Percentiles rank a stretch among this genome's conserved stretches.
phyloP scores from a whole-genome alignment of 306 rosid species.

The Gynostemma pentaphyllum region DNA sequence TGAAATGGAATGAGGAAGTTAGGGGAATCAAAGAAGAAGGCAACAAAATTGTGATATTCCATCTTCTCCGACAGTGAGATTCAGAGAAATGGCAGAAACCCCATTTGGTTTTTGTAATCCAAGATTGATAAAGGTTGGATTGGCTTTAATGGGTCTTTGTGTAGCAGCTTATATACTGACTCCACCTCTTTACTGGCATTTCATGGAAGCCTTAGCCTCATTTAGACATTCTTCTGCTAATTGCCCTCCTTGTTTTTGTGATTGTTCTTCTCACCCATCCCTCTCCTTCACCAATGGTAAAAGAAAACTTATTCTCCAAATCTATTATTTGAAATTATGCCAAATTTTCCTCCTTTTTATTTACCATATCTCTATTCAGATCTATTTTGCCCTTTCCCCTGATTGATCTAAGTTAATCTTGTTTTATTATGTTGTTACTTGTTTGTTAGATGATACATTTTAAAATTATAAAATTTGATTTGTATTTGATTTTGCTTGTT shows the following conservation, averaged over 20 bases:
- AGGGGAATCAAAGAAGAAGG: background rate
- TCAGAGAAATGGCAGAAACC: slow-evolving; percentile 32
- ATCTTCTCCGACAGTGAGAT: background rate
- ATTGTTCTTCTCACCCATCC: slow-evolving; percentile 75
- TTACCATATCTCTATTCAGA: background rate
- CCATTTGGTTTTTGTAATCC: slow-evolving; percentile 17
- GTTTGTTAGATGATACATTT: background rate
- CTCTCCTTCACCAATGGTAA: slow-evolving; percentile 69
- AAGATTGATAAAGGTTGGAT: slow-evolving; percentile 37
- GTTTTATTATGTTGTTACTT: background rate
- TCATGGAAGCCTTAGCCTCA: slow-evolving; percentile 57
- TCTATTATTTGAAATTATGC: background rate
- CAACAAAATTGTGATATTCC: background rate
- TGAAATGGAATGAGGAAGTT: no score
- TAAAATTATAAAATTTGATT: background rate
- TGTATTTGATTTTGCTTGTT: background rate
- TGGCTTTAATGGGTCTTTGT: slow-evolving; percentile 46
- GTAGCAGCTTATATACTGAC: slow-evolving; percentile 73
- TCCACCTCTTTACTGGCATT: slow-evolving; percentile 96
- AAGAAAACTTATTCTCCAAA: background rate
- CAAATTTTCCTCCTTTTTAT: background rate
- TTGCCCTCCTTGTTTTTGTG: slow-evolving; percentile 75
- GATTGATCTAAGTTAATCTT: background rate
- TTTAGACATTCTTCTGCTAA: slow-evolving; percentile 33
- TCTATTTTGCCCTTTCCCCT: background rate